Evolutionary conservation across 805 yeast genomes (phyloP), one percentile per base, ranked within the genome.

Genomic region (Cephaloascus fragrans): DNA sequence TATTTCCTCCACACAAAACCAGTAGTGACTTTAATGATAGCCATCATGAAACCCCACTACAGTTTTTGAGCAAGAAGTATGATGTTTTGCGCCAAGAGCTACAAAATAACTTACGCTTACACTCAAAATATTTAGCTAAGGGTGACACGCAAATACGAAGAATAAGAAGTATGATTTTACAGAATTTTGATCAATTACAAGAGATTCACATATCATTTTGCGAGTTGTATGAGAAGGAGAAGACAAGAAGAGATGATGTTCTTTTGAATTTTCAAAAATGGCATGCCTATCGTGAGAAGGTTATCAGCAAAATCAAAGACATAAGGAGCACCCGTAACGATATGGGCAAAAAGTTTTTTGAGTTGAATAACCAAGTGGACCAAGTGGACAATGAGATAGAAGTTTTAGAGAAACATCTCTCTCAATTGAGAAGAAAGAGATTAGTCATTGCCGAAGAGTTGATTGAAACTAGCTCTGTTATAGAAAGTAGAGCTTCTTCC

Each of bases 401-500:
- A 2, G 51, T 50, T 1, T 46, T 73, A 33, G 74, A 73, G 41
- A 33, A 41, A 6, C 56, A 57, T 29, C 46, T 75, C 23, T 34
- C 37, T 6, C 42, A 46, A 2, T 44, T 72, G n/a, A 58, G 55
- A 34, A 45, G 45, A 2, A 68, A 65, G 47, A 63, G 63, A 37
- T 44, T 41, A 9, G 41, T 61, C 3, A 38, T 75, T 1, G 46
- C 49, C 8, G 38, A 45, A 8, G 79, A 73, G 46, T 53, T 73
- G 20, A 55, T 59, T 19, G 64, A 62, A 16, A 63, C 79, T 1
- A 65, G 70, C 45, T 72, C 78, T 2, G 62, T 74, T 3, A 45
- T 75, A 19, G 80, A 74, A 40, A 68, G 73, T 41, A 64, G 59
- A 43, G 50, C 74, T 0, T 66, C 73, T 10, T 61, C 61, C 33